Base-by-base conservation (phyloP, 169 alveolate species). In the Cryptosporidium baileyi region DNA sequence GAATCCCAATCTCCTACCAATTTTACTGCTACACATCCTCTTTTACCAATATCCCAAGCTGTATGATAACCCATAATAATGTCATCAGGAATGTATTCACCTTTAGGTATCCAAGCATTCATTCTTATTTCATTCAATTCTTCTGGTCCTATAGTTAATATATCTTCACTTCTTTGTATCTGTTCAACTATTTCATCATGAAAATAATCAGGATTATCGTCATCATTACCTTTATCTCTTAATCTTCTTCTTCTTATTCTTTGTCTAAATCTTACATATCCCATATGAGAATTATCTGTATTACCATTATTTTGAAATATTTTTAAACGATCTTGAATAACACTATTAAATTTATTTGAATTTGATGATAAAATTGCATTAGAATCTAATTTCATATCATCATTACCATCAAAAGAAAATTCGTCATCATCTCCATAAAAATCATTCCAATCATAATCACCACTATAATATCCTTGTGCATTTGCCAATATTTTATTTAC, bases 1-100 rank as follows among this genome's bases (percentile, higher is more conserved):
- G 90, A 81, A 30, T 81, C 89, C 93, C 93, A 89, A 4, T 80
- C 38, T 43, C 81, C 92, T 8, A 80, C 89, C n/a, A 85, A 54
- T 51, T 89, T 89, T 6, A 82, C 90, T 1, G 91, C 93, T 3
- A 89, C 89, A 62, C 93, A 89, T 0, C 93, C 93, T 36, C 80
- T 63, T 82, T 88, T 89, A 26, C 93, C 93, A 2, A 88, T 88
- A 28, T 89, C 92, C 93, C 93, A 89, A 6, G 93, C 93, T n/a
- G 89, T 82, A 28, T 89, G 93, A 26, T 89, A 89, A 8, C 91
- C 91, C 67, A 89, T 61, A 36, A 49, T 60, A 43, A 89, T 60
- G 32, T 67, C 90, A 8, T 63, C 82, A 1, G 91, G 93, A 45
- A 88, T 45, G 49, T 67, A 88, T 28, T 82, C 91, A 15, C 93